Percentiles rank a stretch among this genome's conserved stretches.
Conservation (phyloP, 2,329 filamentous ascomycete genomes). For the Exophiala bonariae region DNA sequence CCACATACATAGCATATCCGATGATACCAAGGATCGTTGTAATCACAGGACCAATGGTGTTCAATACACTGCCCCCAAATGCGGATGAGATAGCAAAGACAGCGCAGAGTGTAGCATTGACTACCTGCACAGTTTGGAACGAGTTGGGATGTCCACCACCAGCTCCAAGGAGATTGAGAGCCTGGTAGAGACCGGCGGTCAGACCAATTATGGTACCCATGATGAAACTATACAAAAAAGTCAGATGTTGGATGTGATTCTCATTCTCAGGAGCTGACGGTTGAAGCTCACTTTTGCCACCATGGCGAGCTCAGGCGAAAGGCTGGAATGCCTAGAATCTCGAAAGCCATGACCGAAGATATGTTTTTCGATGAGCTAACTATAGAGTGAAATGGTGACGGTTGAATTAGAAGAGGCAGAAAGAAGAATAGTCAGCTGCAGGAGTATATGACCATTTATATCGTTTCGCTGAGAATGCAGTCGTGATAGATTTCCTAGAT, state of each 20-base stretch:
- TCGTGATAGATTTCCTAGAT: no score
- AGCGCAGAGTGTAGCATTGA: slow-evolving; percentile 15
- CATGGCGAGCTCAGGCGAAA: slow-evolving; percentile 5
- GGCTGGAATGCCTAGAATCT: not conserved
- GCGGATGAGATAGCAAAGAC: slow-evolving; percentile 13
- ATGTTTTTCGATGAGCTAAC: no score
- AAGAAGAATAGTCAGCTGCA: no score
- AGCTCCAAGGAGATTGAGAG: slow-evolving; percentile 17
- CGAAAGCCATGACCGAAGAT: slow-evolving; percentile 16
- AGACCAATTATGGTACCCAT: slow-evolving; percentile 14
- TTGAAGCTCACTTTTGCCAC: slow-evolving; percentile 4
- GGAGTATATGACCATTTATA: no score
- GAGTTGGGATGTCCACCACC: slow-evolving; percentile 16
- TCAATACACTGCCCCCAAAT: slow-evolving; percentile 15
- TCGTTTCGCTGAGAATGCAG: no score
- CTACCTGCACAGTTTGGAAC: slow-evolving; percentile 8
- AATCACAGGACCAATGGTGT: slow-evolving; percentile 14
- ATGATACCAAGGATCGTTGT: slow-evolving; percentile 12
- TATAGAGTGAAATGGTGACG: no score
- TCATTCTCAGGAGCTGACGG: not conserved
- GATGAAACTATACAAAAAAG: slow-evolving; percentile 3
- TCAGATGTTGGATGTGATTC: not conserved
- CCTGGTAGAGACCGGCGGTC: slow-evolving; percentile 11
- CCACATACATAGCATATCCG: slow-evolving; percentile 15
- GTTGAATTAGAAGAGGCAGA: no score